phyloP scores from a whole-genome alignment of 139 green algal species.

The Marvania coccoides region DNA sequence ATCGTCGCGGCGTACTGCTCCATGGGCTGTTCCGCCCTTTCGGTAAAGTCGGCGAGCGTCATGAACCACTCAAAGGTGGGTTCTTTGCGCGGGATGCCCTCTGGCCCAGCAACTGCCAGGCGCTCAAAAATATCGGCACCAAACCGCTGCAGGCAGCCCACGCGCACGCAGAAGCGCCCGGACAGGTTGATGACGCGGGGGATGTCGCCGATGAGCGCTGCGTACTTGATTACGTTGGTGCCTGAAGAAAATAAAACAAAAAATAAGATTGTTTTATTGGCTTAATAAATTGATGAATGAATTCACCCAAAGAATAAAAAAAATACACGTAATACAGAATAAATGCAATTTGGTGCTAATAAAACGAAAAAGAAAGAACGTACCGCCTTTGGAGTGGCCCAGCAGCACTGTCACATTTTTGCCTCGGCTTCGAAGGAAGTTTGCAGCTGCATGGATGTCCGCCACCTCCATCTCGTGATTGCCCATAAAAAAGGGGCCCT shows the following conservation, averaged over 20 bases:
- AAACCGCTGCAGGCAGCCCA: slow-evolving; percentile 18
- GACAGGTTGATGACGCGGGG: slow-evolving; percentile 23
- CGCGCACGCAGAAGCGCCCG: slow-evolving; percentile 13
- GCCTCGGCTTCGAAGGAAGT: slow-evolving; percentile 9
- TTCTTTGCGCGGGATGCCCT: slow-evolving; percentile 15
- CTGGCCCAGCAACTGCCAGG: background rate
- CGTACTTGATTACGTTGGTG: slow-evolving; percentile 23
- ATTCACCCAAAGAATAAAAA: too few relatives aligned
- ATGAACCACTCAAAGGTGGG: slow-evolving; percentile 22
- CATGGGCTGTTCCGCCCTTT: background rate
- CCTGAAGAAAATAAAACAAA: slow-evolving; percentile 12
- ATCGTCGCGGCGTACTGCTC: background rate
- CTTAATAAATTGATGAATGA: too few relatives aligned
- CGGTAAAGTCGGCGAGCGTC: slow-evolving; percentile 1
- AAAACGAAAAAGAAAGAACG: background rate
- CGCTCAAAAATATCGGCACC: slow-evolving; percentile 33
- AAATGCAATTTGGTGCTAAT: too few relatives aligned
- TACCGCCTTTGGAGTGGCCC: slow-evolving; percentile 13
- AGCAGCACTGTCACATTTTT: slow-evolving; percentile 17
- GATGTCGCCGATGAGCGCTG: background rate
- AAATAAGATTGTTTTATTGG: too few relatives aligned
- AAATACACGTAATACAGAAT: too few relatives aligned
- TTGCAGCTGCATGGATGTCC: slow-evolving; percentile 15
- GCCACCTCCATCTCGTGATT: slow-evolving; percentile 27
- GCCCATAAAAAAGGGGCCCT: slow-evolving; percentile 26